Conservation (phyloP, 192 early-diverging fungal genomes). For the Backusella tuberculispora region DNA sequence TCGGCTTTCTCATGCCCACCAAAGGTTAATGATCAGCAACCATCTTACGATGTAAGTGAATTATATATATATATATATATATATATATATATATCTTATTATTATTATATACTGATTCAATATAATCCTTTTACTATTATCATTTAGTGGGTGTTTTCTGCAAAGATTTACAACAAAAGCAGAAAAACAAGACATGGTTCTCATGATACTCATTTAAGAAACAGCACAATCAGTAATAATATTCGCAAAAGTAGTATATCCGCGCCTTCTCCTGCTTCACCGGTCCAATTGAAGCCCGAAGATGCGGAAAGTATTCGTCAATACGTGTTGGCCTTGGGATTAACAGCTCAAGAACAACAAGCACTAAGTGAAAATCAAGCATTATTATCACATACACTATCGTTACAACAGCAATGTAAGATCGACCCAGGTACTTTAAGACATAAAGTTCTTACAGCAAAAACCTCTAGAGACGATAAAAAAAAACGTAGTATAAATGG, state of each 20-base stretch:
- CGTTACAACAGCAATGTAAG: slow-evolving; percentile 14
- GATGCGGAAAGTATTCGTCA: slow-evolving; percentile 33
- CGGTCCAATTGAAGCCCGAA: slow-evolving; percentile 11
- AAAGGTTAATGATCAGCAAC: slow-evolving; percentile 41
- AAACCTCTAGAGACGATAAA: neutral
- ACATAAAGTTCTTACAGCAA: slow-evolving; percentile 13
- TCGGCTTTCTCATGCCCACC: slow-evolving; percentile 39
- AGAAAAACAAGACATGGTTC: neutral
- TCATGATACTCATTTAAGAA: neutral
- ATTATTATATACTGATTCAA: neutral
- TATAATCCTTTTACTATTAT: neutral
- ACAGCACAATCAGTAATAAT: neutral
- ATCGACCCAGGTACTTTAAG: slow-evolving; percentile 17
- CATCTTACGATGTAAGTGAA: slow-evolving; percentile 41
- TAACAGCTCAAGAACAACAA: slow-evolving; percentile 35
- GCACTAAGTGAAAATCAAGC: slow-evolving; percentile 32
- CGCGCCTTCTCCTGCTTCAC: neutral
- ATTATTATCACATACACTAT: slow-evolving; percentile 29
- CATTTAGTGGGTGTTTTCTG: slow-evolving; percentile 44
- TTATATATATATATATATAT: neutral
- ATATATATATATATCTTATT: neutral
- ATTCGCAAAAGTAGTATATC: slow-evolving; percentile 20
- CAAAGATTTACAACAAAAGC: slow-evolving; percentile 35
- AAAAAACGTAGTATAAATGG: slow-evolving; percentile 15
- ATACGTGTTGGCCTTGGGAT: slow-evolving; percentile 26